These are phyloP conservation scores for Leccinellum luteum DNA, from an alignment of 768 basidiomycete species.

Conservation along the genomic window DNA sequence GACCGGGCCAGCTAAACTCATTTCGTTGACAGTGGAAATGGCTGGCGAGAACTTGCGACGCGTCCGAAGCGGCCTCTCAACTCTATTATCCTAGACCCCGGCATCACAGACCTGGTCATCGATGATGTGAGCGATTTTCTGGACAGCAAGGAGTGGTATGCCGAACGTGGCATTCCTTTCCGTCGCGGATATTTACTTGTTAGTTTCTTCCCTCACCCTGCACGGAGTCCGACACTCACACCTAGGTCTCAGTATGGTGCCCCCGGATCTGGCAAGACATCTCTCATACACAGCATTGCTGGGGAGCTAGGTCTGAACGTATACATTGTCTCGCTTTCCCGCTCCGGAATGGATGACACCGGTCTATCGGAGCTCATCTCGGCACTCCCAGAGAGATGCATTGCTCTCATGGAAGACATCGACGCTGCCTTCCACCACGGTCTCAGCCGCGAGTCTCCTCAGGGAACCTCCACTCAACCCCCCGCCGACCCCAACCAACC, in stretches of 20 bases:
- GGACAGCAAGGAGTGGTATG: conserved; percentile 67
- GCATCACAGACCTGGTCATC: conserved; percentile 61
- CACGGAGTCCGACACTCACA: background rate
- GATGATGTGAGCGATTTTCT: conserved; percentile 73
- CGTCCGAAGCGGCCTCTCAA: conserved; percentile 63
- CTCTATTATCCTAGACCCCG: conserved; percentile 71
- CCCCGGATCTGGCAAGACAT: conserved; percentile 78
- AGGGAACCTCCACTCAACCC: background rate
- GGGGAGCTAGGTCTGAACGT: conserved; percentile 76
- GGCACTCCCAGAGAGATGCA: conserved; percentile 64
- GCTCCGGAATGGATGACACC: conserved; percentile 60
- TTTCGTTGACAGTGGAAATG: conserved; percentile 24
- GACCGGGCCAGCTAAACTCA: background rate
- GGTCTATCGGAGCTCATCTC: conserved; percentile 56
- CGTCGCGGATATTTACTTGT: conserved; percentile 74
- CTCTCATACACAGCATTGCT: conserved; percentile 71
- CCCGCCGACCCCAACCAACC: conserved; percentile 4
- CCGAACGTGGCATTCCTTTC: conserved; percentile 76
- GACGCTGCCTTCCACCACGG: conserved; percentile 67
- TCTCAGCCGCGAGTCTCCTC: conserved; percentile 33
- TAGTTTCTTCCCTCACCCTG: conserved; percentile 7
- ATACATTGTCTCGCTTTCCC: conserved; percentile 69
- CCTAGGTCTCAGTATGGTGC: conserved; percentile 51
- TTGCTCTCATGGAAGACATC: conserved; percentile 82
- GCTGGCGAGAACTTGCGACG: conserved; percentile 55